These are phyloP conservation scores for Yarrowia sp. DNA, from an alignment of 805 yeast genomes.

Conservation along the genomic window DNA sequence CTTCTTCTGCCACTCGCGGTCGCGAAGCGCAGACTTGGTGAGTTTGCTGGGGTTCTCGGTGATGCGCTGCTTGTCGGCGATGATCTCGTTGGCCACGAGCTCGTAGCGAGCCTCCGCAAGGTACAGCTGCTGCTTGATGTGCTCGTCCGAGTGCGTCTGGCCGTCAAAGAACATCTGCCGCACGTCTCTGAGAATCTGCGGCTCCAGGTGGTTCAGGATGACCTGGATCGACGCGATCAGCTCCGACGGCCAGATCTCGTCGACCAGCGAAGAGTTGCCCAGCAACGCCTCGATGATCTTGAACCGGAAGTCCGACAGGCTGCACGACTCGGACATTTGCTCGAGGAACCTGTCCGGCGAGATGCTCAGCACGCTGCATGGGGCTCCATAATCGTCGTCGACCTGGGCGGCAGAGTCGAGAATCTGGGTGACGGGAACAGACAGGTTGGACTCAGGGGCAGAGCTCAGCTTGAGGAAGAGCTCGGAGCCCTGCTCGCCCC, in stretches of 20 bases:
- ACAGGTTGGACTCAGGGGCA: conserved; percentile 16
- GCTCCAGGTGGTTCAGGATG: conserved; percentile 9
- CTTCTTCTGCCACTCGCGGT: conserved; percentile 7
- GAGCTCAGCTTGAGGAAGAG: conserved; percentile 8
- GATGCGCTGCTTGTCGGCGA: neutral
- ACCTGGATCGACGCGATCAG: neutral
- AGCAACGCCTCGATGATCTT: conserved; percentile 12
- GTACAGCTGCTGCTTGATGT: conserved; percentile 5
- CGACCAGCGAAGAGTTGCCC: conserved; percentile 9
- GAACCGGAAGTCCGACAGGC: conserved; percentile 14
- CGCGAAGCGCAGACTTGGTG: neutral
- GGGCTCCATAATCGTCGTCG: neutral
- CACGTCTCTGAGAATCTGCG: conserved; percentile 7
- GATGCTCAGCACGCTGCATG: neutral
- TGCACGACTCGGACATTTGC: conserved; percentile 1
- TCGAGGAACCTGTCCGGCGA: neutral
- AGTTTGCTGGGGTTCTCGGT: neutral
- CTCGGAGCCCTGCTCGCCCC: conserved; percentile 24
- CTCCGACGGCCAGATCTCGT: conserved; percentile 21
- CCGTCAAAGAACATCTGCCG: conserved; percentile 20
- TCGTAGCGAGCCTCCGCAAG: conserved; percentile 18
- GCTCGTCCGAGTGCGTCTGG: neutral
- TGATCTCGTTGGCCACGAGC: conserved; percentile 12
- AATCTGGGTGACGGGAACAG: conserved; percentile 23
- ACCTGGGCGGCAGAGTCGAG: conserved; percentile 18